Conservation (phyloP, 345 rosid species). For the Eucalyptus fibrosa region DNA sequence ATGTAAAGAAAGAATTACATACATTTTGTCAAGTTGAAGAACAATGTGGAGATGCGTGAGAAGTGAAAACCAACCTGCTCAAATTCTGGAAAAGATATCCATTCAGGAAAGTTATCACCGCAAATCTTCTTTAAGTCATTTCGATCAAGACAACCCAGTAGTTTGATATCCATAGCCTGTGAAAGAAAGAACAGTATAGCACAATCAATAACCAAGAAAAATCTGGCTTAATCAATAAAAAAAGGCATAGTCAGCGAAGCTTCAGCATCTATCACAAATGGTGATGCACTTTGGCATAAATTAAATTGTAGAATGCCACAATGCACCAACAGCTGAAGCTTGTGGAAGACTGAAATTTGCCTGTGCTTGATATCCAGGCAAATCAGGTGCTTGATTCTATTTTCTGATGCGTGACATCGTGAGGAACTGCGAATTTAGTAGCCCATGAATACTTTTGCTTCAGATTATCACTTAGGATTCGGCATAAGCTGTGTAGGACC, state of each 20-base stretch:
- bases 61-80: constrained; percentile 56
- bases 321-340: background rate
- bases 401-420: background rate
- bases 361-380: background rate
- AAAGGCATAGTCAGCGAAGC: background rate
- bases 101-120: constrained; percentile 87
- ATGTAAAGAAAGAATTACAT: background rate
- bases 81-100: constrained; percentile 95
- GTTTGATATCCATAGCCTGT: constrained; percentile 90
- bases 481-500: background rate
- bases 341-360: background rate
- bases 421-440: background rate
- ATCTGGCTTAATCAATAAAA: background rate
- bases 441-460: background rate
- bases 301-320: background rate
- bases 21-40: background rate
- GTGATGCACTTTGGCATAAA: background rate
- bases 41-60: background rate
- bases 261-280: background rate
- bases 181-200: background rate
- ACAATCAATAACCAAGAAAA: background rate
- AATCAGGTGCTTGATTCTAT: background rate
- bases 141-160: constrained; percentile 76
- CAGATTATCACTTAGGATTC: background rate
- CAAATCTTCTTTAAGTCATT: constrained; percentile 94